Conservation (phyloP, 768 basidiomycete genomes). For the Termitomyces sp. region DNA sequence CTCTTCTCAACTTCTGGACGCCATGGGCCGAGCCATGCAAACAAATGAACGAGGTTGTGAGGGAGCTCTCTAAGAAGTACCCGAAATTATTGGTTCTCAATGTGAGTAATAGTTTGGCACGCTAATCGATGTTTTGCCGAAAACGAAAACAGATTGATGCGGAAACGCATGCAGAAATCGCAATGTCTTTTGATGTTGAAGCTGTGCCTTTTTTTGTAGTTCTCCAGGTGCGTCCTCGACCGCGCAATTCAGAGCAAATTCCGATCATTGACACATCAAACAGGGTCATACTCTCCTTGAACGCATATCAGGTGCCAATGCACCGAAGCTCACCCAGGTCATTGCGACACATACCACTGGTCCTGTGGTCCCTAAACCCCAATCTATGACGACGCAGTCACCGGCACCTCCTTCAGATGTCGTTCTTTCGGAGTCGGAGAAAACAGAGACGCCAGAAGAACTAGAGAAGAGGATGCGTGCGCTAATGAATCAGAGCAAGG, state of each 20-base stretch:
- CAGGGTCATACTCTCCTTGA: constrained; percentile 87
- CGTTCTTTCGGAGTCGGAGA: constrained; percentile 12
- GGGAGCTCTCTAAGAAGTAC: constrained; percentile 70
- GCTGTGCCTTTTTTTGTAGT: constrained; percentile 84
- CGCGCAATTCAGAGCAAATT: background rate
- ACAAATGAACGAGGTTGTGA: constrained; percentile 78
- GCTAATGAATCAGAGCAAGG: constrained; percentile 74
- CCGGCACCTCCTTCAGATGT: constrained; percentile 26
- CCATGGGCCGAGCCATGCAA: constrained; percentile 89
- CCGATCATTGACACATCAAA: background rate
- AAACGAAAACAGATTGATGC: constrained; percentile 64
- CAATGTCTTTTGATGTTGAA: constrained; percentile 89
- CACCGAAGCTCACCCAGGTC: constrained; percentile 50
- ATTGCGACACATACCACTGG: constrained; percentile 52
- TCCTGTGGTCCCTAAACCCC: constrained; percentile 29
- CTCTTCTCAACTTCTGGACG: constrained; percentile 93
- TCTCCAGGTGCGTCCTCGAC: constrained; percentile 52
- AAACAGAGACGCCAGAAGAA: constrained; percentile 56
- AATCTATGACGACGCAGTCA: constrained; percentile 43
- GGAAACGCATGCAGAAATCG: constrained; percentile 73
- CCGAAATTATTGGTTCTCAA: constrained; percentile 65
- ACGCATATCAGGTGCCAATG: constrained; percentile 78
- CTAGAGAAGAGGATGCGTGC: constrained; percentile 54
- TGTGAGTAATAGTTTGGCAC: constrained; percentile 31
- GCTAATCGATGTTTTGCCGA: background rate